A percentile compares a stretch with the other conserved stretches of the same genome.
These are phyloP conservation scores for Alternaria arbusti DNA, from an alignment of 2,329 filamentous ascomycete genomes.

Conservation along the genomic window DNA sequence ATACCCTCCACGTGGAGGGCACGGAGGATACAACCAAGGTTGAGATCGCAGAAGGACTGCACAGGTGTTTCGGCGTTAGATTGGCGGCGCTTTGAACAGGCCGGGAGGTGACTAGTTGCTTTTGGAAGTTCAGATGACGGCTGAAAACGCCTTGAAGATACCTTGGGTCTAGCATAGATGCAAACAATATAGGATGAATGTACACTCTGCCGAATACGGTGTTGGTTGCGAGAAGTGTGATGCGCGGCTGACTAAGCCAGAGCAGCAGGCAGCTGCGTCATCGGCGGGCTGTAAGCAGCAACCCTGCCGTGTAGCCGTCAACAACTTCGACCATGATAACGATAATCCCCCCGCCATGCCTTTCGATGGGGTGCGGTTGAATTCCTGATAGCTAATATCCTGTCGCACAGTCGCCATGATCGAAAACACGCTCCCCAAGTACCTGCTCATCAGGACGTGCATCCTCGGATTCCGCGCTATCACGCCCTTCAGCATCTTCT, in stretches of 20 bases:
- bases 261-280: constrained; percentile 2
- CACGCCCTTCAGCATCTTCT: constrained; percentile 58
- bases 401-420: constrained; percentile 43
- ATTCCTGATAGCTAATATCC: background rate
- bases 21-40: background rate
- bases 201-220: background rate
- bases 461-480: constrained; percentile 58
- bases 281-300: constrained; percentile 1
- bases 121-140: background rate
- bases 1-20: background rate
- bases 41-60: background rate
- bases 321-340: constrained; percentile 5
- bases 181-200: background rate
- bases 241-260: constrained; percentile 9
- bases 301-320: background rate
- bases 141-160: background rate
- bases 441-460: constrained; percentile 56
- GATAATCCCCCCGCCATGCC: background rate
- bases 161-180: background rate
- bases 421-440: constrained; percentile 47
- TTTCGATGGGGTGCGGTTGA: background rate
- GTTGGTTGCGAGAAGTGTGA: background rate
- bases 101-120: background rate
- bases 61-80: background rate
- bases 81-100: background rate